Percentiles rank a stretch among this genome's conserved stretches.
These are phyloP conservation scores for Tardiomyces depauwii DNA, from an alignment of 1,139 yeast genomes.

Conservation along the genomic window DNA sequence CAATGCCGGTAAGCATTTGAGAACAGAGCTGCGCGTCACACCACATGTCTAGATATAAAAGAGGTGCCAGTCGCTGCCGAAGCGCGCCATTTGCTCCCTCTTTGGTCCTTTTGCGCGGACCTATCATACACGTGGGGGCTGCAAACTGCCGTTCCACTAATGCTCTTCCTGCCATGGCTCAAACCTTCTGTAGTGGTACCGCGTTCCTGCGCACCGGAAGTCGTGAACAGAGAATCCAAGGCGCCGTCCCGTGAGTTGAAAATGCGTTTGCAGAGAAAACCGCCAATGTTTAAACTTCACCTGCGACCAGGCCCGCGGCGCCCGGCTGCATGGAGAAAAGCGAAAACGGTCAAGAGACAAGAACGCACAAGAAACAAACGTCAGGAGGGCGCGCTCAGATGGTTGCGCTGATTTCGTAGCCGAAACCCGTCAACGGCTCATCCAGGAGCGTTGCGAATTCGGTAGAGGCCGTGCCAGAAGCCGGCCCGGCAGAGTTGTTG, in stretches of 20 bases:
- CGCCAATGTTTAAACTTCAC: too few species aligned
- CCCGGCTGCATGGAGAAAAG: neutral
- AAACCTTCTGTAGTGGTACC: neutral
- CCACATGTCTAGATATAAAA: neutral
- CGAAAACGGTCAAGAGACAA: too few species aligned
- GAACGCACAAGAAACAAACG: too few species aligned
- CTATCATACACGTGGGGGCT: neutral
- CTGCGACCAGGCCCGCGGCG: neutral
- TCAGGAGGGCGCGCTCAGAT: neutral
- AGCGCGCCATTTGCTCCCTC: constrained; percentile 1
- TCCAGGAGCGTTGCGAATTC: neutral
- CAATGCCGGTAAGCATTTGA: too few species aligned
- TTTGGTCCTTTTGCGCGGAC: neutral
- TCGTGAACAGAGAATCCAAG: neutral
- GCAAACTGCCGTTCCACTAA: neutral
- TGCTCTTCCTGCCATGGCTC: too few species aligned
- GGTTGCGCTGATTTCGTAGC: neutral
- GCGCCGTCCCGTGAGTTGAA: neutral
- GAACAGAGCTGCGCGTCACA: neutral
- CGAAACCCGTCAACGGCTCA: neutral
- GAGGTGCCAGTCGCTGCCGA: constrained; percentile 2
- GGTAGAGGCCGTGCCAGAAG: neutral
- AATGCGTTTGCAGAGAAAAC: too few species aligned
- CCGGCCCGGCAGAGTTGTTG: too few species aligned
- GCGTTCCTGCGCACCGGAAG: neutral